Base-by-base conservation (phyloP, 169 alveolate species). In the Plasmodium coatneyi region DNA sequence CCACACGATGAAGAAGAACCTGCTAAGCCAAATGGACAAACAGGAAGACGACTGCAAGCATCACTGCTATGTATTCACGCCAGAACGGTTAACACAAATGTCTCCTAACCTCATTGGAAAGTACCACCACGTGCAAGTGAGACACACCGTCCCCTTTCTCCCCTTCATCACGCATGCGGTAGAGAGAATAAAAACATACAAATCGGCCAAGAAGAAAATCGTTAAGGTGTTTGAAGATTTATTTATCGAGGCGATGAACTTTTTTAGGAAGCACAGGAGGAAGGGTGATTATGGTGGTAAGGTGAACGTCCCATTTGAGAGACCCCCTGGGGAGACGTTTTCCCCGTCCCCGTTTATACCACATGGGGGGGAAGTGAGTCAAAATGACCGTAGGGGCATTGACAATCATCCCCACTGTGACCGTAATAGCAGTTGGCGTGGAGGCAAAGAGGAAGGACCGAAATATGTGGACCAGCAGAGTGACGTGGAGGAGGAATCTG, bases 141-240 rank as follows among this genome's bases (percentile, higher is more conserved):
- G 60, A 10, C 7, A 86, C 80, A 72, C 54, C 3, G 39, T 86
- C 28, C 93, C 93, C 39, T 86, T 74, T 39, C 78, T 74, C 41
- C 39, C 83, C 14, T 86, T 66, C 43, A 74, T 86, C 16, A 52
- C 86, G 1, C 80, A 74, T 36, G 60, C 71, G 2, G 93, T 86
- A 16, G 84, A 76, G 32, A 14, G 76, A 22, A 34, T 86, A 25
- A 86, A 86, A 32, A 78, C 66, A 6, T 86, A 76, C 46, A 86
- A 86, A 19, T 76, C 52, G 14, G 79, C 70, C 12, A 56, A 86
- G 43, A 86, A 60, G 7, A 86, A 86, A 54, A 76, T 86, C 46
- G 43, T 86, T 25, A 46, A 78, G 25, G 43, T 74, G 1, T 86
- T 86, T 46, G 93, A 86, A 30, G 93, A 86, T 30, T 19, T 86